Percentiles rank a stretch among this genome's conserved stretches.
Evolutionary conservation across 2,329 filamentous ascomycete species (phyloP).

Genomic region (Atkinsonella hypoxylon): DNA sequence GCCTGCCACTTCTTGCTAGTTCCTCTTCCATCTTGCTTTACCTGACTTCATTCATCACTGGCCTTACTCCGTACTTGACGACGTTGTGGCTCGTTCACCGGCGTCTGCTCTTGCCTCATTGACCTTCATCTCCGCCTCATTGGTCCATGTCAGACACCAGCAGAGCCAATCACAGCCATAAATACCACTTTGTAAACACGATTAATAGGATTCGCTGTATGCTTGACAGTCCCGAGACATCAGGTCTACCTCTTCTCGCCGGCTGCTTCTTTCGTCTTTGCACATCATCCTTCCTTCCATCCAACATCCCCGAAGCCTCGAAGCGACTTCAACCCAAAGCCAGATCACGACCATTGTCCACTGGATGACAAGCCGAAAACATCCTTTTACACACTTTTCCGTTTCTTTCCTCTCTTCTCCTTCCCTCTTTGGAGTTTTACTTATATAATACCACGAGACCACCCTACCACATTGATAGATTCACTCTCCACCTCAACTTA

Average conservation of each 20-base stretch:
- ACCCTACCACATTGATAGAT: too few species aligned
- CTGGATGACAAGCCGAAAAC: neutral
- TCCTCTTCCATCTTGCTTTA: neutral
- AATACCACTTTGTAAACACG: constrained; percentile 17
- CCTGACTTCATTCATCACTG: neutral
- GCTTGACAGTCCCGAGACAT: constrained; percentile 19
- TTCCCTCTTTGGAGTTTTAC: too few species aligned
- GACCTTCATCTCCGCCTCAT: constrained; percentile 20
- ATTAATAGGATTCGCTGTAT: constrained; percentile 13
- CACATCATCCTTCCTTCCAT: constrained; percentile 1
- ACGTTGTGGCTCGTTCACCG: constrained; percentile 19
- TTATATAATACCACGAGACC: too few species aligned
- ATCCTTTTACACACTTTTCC: neutral
- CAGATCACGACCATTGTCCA: neutral
- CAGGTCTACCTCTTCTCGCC: constrained; percentile 6
- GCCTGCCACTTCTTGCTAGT: neutral
- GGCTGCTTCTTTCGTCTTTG: constrained; percentile 4
- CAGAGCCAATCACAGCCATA: constrained; percentile 23
- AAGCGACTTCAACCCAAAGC: neutral
- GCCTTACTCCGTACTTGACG: constrained; percentile 7
- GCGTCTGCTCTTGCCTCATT: constrained; percentile 22
- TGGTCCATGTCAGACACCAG: constrained; percentile 19
- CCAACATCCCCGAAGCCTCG: neutral
- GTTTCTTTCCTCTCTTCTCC: neutral
- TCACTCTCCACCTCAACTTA: too few species aligned